Percentiles rank a stretch among this genome's conserved stretches.
Evolutionary conservation across 2,329 filamentous ascomycete genomes (phyloP).

Genomic region (Boeremia exigua): DNA sequence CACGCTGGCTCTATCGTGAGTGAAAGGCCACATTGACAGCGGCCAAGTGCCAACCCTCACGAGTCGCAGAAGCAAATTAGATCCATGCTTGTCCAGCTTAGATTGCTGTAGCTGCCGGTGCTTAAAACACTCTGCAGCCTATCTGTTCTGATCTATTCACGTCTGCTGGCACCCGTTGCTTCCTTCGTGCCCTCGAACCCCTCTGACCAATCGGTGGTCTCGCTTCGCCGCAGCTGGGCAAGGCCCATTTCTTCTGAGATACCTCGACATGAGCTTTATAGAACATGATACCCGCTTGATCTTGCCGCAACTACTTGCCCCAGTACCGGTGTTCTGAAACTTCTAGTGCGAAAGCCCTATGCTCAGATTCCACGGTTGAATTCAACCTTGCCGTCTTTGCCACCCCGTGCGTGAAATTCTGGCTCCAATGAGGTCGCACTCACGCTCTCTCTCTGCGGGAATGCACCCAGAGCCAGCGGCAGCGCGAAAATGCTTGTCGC

Average conservation of each 20-base stretch:
- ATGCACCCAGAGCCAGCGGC: constrained; percentile 86
- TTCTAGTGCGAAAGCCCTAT: not conserved
- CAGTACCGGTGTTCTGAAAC: not conserved
- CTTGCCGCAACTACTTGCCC: not conserved
- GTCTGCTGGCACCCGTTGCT: constrained; percentile 9
- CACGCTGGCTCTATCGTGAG: constrained; percentile 37
- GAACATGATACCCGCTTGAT: not conserved
- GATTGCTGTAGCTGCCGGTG: constrained; percentile 17
- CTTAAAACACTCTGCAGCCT: constrained; percentile 14
- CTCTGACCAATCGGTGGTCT: constrained; percentile 31
- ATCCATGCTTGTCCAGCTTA: constrained; percentile 18
- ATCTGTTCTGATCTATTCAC: not conserved
- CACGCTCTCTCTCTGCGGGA: constrained; percentile 88
- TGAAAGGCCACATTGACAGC: constrained; percentile 43
- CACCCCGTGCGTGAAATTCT: constrained; percentile 84
- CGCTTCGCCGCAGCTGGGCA: constrained; percentile 15
- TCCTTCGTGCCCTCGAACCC: not conserved
- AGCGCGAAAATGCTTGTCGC: constrained; percentile 86
- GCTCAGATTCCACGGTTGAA: constrained; percentile 91
- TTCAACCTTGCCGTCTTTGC: constrained; percentile 82
- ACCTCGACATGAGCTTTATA: not conserved
- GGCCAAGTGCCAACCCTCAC: constrained; percentile 23
- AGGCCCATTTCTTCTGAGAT: not conserved
- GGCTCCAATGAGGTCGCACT: constrained; percentile 77
- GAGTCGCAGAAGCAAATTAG: constrained; percentile 20